phyloP scores from a whole-genome alignment of 352 stramenopile genomes.

The Globisporangium solare region DNA sequence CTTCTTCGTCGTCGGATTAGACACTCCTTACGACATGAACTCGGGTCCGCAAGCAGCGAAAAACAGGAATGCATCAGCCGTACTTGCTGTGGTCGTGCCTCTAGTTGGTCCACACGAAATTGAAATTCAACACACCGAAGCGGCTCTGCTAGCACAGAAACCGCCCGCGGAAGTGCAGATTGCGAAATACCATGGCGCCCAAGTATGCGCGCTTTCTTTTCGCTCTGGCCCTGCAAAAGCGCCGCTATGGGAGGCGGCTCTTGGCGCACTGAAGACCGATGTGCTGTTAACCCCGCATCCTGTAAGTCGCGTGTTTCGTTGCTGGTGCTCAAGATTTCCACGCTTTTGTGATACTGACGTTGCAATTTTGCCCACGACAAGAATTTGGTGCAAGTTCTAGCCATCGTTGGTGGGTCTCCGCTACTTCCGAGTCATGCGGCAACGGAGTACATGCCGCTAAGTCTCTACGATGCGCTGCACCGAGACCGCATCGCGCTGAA shows the following conservation, averaged over 20 bases:
- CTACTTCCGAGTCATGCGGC: slow-evolving; percentile 23
- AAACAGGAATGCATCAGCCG: too few species aligned
- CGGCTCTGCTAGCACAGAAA: slow-evolving; percentile 24
- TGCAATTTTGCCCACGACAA: slow-evolving; percentile 2
- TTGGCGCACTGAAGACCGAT: slow-evolving; percentile 23
- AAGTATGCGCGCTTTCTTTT: slow-evolving; percentile 33
- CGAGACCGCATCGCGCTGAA: slow-evolving; percentile 31
- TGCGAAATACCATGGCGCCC: slow-evolving; percentile 16
- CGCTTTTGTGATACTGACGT: too few species aligned
- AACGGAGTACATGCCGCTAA: slow-evolving; percentile 36
- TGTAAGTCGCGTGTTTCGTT: slow-evolving; percentile 15
- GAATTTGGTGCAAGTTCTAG: slow-evolving; percentile 46
- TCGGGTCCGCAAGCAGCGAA: not conserved
- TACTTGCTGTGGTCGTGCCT: not conserved
- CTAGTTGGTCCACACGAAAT: slow-evolving; percentile 12
- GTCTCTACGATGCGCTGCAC: slow-evolving; percentile 56
- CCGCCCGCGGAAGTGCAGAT: slow-evolving; percentile 31
- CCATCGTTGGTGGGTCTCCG: slow-evolving; percentile 18
- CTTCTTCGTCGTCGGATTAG: not conserved
- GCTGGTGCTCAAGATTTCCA: not conserved
- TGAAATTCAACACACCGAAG: slow-evolving; percentile 10
- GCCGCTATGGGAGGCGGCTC: slow-evolving; percentile 29
- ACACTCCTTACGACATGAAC: not conserved
- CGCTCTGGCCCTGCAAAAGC: slow-evolving; percentile 25
- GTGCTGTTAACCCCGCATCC: slow-evolving; percentile 32